These are phyloP conservation scores for Diplodia sapinea DNA, from an alignment of 2,329 filamentous ascomycete species.

Conservation along the genomic window DNA sequence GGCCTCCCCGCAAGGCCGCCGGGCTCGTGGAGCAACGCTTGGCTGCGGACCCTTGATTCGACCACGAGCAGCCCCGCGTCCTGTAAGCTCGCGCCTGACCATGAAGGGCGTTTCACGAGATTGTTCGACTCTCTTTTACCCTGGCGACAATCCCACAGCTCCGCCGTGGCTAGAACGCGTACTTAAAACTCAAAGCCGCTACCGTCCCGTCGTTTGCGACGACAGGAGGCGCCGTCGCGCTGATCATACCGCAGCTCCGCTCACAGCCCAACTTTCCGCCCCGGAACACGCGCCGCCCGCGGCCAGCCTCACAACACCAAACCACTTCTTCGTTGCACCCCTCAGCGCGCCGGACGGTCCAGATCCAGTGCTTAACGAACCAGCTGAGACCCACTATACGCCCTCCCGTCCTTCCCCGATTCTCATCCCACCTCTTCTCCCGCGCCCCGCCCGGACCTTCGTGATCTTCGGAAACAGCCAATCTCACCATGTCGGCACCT, in stretches of 20 bases:
- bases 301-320: constrained; percentile 5
- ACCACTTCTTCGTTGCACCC: not conserved
- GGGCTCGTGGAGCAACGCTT: constrained; percentile 1
- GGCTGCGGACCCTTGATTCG: constrained; percentile 17
- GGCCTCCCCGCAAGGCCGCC: constrained; percentile 18
- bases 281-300: constrained; percentile 8
- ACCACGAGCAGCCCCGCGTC: not conserved
- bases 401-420: not conserved
- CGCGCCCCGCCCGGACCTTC: constrained; percentile 6
- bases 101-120: not conserved
- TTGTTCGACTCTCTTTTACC: not conserved
- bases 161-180: not conserved
- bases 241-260: constrained; percentile 14
- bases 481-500: constrained; percentile 23
- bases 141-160: not conserved
- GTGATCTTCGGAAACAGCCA: not conserved
- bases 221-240: constrained; percentile 19
- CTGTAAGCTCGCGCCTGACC: not conserved
- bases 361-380: not conserved
- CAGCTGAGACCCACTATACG: not conserved
- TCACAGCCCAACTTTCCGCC: constrained; percentile 7
- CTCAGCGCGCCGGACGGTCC: not conserved
- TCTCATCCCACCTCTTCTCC: not conserved
- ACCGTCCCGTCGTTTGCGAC: constrained; percentile 3
- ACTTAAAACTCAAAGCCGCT: not conserved